Evolutionary conservation across 2,329 filamentous ascomycete genomes (phyloP).

Genomic region (Myotisia sp.): DNA sequence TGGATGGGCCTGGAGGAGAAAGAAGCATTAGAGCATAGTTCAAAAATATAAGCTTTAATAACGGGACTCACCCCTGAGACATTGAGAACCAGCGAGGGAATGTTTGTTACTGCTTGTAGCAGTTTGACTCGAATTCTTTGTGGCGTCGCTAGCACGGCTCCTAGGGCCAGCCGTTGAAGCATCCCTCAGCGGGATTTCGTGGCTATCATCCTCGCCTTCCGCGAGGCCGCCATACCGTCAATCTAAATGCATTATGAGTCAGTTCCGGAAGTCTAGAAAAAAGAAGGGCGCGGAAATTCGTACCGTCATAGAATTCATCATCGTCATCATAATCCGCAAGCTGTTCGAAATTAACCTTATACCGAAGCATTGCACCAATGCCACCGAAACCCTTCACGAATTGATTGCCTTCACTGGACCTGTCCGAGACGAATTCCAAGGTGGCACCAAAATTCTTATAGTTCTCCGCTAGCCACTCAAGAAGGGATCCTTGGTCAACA

Average conservation of each 20-base stretch:
- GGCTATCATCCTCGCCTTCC: constrained; percentile 69
- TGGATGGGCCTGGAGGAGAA: constrained; percentile 27
- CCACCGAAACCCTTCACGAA: constrained; percentile 99
- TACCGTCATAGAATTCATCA: constrained; percentile 78
- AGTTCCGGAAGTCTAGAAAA: no score
- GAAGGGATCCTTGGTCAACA: constrained; percentile 71
- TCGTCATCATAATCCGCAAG: constrained; percentile 77
- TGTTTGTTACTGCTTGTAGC: constrained; percentile 18
- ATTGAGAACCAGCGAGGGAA: constrained; percentile 23
- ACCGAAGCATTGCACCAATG: constrained; percentile 90
- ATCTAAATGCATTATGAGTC: constrained; percentile 39
- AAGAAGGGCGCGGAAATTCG: constrained; percentile 5
- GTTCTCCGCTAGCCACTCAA: constrained; percentile 98
- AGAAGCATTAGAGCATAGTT: constrained; percentile 3
- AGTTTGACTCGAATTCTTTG: constrained; percentile 21
- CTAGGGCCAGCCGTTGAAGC: constrained; percentile 41
- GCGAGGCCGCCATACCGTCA: constrained; percentile 84
- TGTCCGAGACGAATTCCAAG: constrained; percentile 93
- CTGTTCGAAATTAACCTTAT: constrained; percentile 99
- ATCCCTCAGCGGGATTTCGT: constrained; percentile 39
- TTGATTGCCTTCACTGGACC: constrained; percentile 96
- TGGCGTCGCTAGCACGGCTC: constrained; percentile 23
- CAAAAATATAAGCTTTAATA: no score
- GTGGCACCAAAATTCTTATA: constrained; percentile 96
- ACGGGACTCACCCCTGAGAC: constrained; percentile 24